Evolutionary conservation across 352 stramenopile genomes (phyloP).

Genomic region (Pythium aquatile): DNA sequence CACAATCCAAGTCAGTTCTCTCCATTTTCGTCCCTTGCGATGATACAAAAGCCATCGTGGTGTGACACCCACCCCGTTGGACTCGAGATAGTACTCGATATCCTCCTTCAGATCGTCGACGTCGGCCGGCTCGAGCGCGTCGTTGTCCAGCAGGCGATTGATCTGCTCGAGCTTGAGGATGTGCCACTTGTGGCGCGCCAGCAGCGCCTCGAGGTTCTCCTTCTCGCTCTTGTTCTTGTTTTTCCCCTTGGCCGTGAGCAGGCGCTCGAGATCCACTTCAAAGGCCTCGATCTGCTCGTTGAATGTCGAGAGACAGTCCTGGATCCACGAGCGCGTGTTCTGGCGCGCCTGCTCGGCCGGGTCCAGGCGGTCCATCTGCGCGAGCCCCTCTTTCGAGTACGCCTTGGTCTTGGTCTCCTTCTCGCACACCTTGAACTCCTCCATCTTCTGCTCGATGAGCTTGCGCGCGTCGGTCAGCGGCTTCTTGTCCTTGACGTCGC

Average conservation of each 20-base stretch:
- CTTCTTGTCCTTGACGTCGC: constrained; percentile 98
- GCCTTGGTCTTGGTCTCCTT: constrained; percentile 99
- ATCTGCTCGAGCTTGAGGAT: constrained; percentile 98
- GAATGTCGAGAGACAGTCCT: constrained; percentile 75
- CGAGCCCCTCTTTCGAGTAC: constrained; percentile 98
- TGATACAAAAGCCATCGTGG: no score
- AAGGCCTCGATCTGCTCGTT: constrained; percentile 89
- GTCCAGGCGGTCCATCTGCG: constrained; percentile 91
- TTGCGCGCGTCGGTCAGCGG: constrained; percentile 82
- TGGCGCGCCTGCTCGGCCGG: constrained; percentile 83
- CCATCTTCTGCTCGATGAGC: constrained; percentile 99
- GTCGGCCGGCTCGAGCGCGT: constrained; percentile 88
- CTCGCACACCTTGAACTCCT: constrained; percentile 99
- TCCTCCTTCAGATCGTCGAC: constrained; percentile 97
- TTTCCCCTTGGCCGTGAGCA: constrained; percentile 89
- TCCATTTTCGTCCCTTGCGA: no score
- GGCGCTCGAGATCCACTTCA: constrained; percentile 78
- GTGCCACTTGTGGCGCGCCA: constrained; percentile 96
- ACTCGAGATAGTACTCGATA: constrained; percentile 98
- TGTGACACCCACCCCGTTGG: constrained; percentile 49
- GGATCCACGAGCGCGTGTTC: constrained; percentile 82
- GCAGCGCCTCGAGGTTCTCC: constrained; percentile 87
- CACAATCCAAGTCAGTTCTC: no score
- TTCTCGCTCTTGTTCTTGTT: constrained; percentile 95
- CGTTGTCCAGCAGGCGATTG: constrained; percentile 97